phyloP scores from a whole-genome alignment of 371 early-diverging fungal species.

The Rhizomucor pusillus region DNA sequence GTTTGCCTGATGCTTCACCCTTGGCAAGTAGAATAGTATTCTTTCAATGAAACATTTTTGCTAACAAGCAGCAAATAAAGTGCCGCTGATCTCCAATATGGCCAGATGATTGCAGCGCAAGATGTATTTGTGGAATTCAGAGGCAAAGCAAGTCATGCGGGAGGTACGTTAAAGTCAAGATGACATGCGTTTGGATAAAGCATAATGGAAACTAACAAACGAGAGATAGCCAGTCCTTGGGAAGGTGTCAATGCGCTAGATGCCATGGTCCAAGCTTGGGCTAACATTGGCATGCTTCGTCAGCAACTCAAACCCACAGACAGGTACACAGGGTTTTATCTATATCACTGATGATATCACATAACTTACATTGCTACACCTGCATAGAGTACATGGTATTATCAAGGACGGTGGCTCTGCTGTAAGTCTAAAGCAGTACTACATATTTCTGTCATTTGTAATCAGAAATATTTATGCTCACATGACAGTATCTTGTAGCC shows the following conservation, averaged over 20 bases:
- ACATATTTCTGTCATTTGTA: background rate
- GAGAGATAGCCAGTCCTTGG: slow-evolving; percentile 54
- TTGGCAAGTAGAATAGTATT: slow-evolving; percentile 28
- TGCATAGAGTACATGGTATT: slow-evolving; percentile 65
- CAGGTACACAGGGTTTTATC: slow-evolving; percentile 13
- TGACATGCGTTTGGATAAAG: slow-evolving; percentile 25
- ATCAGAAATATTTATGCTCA: background rate
- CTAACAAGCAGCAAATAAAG: no score
- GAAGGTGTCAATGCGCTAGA: slow-evolving; percentile 77
- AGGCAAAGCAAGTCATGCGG: slow-evolving; percentile 66
- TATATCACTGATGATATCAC: background rate
- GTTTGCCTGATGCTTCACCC: slow-evolving; percentile 82
- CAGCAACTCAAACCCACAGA: slow-evolving; percentile 69
- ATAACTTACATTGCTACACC: background rate
- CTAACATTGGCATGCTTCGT: slow-evolving; percentile 63
- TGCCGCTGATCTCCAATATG: slow-evolving; percentile 30
- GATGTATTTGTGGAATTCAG: slow-evolving; percentile 57
- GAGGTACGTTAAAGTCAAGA: slow-evolving; percentile 21
- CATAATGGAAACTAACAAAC: slow-evolving; percentile 46
- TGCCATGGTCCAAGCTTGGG: slow-evolving; percentile 62
- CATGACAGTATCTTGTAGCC: slow-evolving; percentile 2
- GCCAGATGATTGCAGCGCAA: slow-evolving; percentile 41
- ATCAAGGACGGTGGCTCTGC: slow-evolving; percentile 68
- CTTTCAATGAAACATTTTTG: background rate
- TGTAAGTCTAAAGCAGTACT: slow-evolving; percentile 28